A percentile compares a stretch with the other conserved stretches of the same genome.
Evolutionary conservation across 805 yeast species (phyloP).

Genomic region (Ogataea pini): DNA sequence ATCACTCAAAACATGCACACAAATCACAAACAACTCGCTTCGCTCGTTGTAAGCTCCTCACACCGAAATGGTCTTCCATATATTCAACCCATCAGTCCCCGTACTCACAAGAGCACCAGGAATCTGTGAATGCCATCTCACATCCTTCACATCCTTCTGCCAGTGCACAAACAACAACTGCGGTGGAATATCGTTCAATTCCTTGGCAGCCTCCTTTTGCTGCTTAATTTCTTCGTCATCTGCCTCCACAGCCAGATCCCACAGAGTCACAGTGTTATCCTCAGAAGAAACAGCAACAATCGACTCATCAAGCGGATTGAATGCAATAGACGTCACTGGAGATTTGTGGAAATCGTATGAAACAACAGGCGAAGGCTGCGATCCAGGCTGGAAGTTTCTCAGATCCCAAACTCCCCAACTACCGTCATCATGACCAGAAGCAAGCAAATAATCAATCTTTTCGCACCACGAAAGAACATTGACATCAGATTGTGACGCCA

Average conservation of each 20-base stretch:
- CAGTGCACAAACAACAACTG: constrained; percentile 95
- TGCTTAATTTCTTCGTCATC: constrained; percentile 94
- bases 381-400: constrained; percentile 69
- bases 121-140: constrained; percentile 95
- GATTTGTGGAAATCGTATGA: constrained; percentile 93
- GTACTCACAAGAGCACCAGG: constrained; percentile 95
- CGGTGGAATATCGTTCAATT: constrained; percentile 88
- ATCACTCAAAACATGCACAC: no score
- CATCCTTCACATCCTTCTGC: constrained; percentile 97
- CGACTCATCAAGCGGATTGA: constrained; percentile 94
- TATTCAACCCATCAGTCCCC: constrained; percentile 90
- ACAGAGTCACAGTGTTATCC: constrained; percentile 93
- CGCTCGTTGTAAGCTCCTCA: constrained; percentile 40
- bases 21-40: not conserved
- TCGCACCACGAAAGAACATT: constrained; percentile 96
- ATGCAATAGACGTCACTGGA: constrained; percentile 88
- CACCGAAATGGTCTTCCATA: constrained; percentile 97
- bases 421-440: constrained; percentile 97
- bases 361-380: constrained; percentile 80
- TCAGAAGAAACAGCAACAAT: constrained; percentile 94
- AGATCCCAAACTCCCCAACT: constrained; percentile 98
- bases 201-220: constrained; percentile 76
- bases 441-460: constrained; percentile 81
- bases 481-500: constrained; percentile 79
- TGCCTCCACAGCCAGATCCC: constrained; percentile 99